Conservation (phyloP, 768 basidiomycete species). For the Agrocybe praecox region DNA sequence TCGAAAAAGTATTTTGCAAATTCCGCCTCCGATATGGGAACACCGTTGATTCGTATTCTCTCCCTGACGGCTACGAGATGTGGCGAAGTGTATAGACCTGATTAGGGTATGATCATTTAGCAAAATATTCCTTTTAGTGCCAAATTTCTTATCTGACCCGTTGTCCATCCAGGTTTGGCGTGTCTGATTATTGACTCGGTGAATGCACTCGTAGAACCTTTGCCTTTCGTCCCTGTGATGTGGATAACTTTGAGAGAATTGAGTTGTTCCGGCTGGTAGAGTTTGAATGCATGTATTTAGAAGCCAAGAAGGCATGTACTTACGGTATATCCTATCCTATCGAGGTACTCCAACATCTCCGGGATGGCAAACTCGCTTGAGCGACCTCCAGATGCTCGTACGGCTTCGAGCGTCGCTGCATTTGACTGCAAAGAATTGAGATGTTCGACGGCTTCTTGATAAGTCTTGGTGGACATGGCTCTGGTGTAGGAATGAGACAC, state of each 20-base stretch:
- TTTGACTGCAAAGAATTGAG: conserved; percentile 90
- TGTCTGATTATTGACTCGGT: conserved; percentile 83
- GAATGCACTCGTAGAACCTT: conserved; percentile 97
- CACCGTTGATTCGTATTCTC: conserved; percentile 91
- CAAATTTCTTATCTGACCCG: conserved; percentile 53
- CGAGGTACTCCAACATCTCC: conserved; percentile 90
- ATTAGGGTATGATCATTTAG: background rate
- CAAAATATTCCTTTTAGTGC: background rate
- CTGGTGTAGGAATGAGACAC: conserved; percentile 11
- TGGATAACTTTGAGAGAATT: conserved; percentile 92
- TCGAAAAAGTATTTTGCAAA: conserved; percentile 95
- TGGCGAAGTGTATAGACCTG: conserved; percentile 95
- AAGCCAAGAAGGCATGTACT: conserved; percentile 22
- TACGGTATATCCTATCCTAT: conserved; percentile 85
- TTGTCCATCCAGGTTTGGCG: conserved; percentile 73
- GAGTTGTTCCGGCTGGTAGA: conserved; percentile 71
- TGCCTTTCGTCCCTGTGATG: conserved; percentile 97
- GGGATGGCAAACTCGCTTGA: conserved; percentile 68
- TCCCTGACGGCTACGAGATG: conserved; percentile 96
- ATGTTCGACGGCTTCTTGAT: conserved; percentile 71
- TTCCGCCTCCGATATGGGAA: conserved; percentile 82
- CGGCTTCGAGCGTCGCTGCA: conserved; percentile 87
- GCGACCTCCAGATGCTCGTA: conserved; percentile 71
- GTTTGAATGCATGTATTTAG: conserved; percentile 11
- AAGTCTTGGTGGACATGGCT: conserved; percentile 65